Base-by-base conservation (phyloP, 352 stramenopile species). In the Globisporangium paroecandrum region DNA sequence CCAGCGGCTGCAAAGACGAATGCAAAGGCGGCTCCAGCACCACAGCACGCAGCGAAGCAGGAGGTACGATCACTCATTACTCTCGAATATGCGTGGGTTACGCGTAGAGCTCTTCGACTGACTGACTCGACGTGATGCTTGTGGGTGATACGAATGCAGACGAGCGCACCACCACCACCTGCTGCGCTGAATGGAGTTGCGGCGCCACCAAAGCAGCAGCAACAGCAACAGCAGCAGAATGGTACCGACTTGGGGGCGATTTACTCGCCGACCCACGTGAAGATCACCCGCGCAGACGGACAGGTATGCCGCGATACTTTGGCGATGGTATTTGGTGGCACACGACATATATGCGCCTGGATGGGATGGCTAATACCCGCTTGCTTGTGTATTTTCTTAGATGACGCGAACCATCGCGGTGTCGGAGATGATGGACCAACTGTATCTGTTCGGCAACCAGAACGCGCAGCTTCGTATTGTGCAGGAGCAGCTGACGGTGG, bases 401-500 rank as follows among this genome's bases (percentile, higher is more conserved):
- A 79, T 90, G 73, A 90, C 82, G 64, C 78, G 85, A n/a, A 82
- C 81, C 34, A 80, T 92, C 55, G 78, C 81, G 2, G 86, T 94
- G 38, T 84, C 79, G 10, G 83, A 92, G 43, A 84, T 92, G 69
- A 94, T 94, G 86, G 84, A 91, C 64, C 84, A 94, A 65, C 68
- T 94, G 36, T 69, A 90, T 58, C 69, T 71, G 43, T 92, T 86
- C 64, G 83, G 82, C 54, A 78, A 92, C 63, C 77, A 89, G 46
- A 93, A 91, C 74, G 64, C 74, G 61, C 81, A 89, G 65, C 77
- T 88, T 22, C 74, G 85, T 24, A 68, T 77, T 63, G 70, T 85
- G 69, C 79, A 89, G 65, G 72, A 89, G 29, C 83, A 93, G 68
- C 72, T 91, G 32, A 85, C 78, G 65, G 83, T 82, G 58, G 77